Percentiles rank a stretch among this genome's conserved stretches.
Conservation (phyloP, 495 filamentous ascomycete genomes). For the Sphaerosporella brunnea region DNA sequence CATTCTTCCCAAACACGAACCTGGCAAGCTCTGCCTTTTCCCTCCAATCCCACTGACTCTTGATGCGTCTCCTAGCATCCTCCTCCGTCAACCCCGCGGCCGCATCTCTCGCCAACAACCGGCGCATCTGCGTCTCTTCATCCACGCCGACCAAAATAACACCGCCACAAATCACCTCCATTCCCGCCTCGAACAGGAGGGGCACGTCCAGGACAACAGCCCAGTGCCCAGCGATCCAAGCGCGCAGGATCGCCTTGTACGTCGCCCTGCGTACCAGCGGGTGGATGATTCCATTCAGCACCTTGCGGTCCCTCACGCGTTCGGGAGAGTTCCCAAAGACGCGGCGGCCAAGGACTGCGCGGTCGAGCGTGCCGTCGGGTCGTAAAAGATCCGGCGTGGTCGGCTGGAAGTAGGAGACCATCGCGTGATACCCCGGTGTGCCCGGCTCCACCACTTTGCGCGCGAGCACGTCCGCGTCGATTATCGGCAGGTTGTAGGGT, state of each 20-base stretch:
- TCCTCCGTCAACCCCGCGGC: conserved; percentile 41
- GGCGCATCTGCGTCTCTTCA: conserved; percentile 56
- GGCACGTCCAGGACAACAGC: conserved; percentile 88
- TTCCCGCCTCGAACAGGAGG: conserved; percentile 66
- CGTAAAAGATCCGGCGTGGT: conserved; percentile 71
- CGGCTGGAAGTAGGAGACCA: conserved; percentile 59
- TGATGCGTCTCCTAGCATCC: conserved; percentile 67
- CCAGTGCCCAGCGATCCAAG: conserved; percentile 57
- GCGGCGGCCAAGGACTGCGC: conserved; percentile 63
- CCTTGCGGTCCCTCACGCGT: conserved; percentile 43
- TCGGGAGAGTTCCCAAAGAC: conserved; percentile 63
- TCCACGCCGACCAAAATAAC: conserved; percentile 78
- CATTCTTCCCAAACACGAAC: conserved; percentile 32
- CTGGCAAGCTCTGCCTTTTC: conserved; percentile 55
- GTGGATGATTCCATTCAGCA: conserved; percentile 82
- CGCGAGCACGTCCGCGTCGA: conserved; percentile 87
- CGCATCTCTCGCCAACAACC: conserved; percentile 58
- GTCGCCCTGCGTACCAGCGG: conserved; percentile 66
- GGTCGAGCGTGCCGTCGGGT: conserved; percentile 55
- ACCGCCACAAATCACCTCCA: conserved; percentile 62
- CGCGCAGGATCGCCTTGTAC: conserved; percentile 37
- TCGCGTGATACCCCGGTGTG: conserved; percentile 58
- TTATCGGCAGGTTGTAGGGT: conserved; percentile 73
- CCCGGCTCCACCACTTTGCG: conserved; percentile 84
- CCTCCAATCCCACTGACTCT: conserved; percentile 65